A percentile compares a stretch with the other conserved stretches of the same genome.
Conservation (phyloP, 1,284 basidiomycete genomes). For the Irpex sp. region DNA sequence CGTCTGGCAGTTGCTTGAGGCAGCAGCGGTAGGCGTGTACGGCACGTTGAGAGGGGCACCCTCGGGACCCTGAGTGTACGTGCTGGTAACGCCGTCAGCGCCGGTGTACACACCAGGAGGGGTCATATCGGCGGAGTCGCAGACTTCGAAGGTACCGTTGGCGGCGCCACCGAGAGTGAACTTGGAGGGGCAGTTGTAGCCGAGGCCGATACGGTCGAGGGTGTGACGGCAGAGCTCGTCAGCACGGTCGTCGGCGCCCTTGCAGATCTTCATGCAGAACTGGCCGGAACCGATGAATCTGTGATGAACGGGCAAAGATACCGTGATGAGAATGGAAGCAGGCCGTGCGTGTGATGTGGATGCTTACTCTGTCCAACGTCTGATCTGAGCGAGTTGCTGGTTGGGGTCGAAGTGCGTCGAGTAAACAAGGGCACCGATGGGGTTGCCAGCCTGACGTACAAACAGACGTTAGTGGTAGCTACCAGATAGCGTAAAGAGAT, state of each 20-base stretch:
- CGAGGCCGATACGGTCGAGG: slow-evolving; percentile 44
- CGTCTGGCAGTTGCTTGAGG: slow-evolving; percentile 57
- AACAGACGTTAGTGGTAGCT: not conserved
- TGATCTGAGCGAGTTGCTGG: slow-evolving; percentile 30
- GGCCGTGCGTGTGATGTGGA: not conserved
- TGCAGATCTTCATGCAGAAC: slow-evolving; percentile 51
- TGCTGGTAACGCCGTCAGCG: slow-evolving; percentile 34
- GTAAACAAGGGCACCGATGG: slow-evolving; percentile 47
- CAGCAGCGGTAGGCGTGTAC: slow-evolving; percentile 53
- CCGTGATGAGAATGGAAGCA: not conserved
- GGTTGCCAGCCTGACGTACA: slow-evolving; percentile 38
- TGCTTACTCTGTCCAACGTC: slow-evolving; percentile 41
- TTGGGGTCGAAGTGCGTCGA: slow-evolving; percentile 27
- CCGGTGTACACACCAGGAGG: slow-evolving; percentile 50
- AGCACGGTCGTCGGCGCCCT: slow-evolving; percentile 34
- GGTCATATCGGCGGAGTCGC: slow-evolving; percentile 57
- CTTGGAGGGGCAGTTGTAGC: slow-evolving; percentile 42
- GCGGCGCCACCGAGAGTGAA: slow-evolving; percentile 19
- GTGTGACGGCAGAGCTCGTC: slow-evolving; percentile 40
- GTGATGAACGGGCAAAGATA: not conserved
- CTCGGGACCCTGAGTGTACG: slow-evolving; percentile 58
- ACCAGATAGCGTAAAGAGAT: not conserved
- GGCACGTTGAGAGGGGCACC: slow-evolving; percentile 52
- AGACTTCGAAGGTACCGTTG: slow-evolving; percentile 36
- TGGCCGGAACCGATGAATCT: slow-evolving; percentile 43